phyloP scores from a whole-genome alignment of 306 rosid species.

The Inga oerstediana region DNA sequence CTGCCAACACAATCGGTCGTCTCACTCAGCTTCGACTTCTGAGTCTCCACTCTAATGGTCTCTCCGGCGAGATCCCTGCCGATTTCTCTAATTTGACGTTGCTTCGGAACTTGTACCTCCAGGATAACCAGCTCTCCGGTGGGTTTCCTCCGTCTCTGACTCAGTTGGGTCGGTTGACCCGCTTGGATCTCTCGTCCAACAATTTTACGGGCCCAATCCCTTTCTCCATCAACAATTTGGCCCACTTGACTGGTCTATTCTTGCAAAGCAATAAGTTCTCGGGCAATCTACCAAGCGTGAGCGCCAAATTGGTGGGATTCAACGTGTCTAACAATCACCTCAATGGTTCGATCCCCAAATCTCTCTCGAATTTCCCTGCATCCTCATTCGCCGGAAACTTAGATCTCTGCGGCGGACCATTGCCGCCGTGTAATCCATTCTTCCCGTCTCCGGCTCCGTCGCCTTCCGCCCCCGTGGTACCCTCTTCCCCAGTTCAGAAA shows the following conservation, averaged over 20 bases:
- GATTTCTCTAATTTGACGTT: constrained; percentile 75
- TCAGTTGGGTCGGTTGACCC: constrained; percentile 54
- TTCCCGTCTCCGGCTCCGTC: constrained; percentile 81
- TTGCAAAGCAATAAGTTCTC: constrained; percentile 70
- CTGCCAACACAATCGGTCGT: constrained; percentile 65
- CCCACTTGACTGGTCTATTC: constrained; percentile 67
- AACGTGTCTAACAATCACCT: constrained; percentile 70
- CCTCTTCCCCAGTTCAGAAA: constrained; percentile 31
- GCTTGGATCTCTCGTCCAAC: constrained; percentile 83
- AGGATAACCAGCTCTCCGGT: constrained; percentile 61
- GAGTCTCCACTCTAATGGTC: constrained; percentile 84
- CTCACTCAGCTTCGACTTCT: constrained; percentile 66
- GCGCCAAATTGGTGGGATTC: constrained; percentile 34
- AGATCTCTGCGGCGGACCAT: constrained; percentile 81
- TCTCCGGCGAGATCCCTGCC: constrained; percentile 68
- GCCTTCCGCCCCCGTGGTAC: constrained; percentile 34
- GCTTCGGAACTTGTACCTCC: constrained; percentile 76
- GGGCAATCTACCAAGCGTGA: constrained; percentile 62
- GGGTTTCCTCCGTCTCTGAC: constrained; percentile 58
- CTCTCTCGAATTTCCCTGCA: constrained; percentile 45
- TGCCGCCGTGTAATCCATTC: constrained; percentile 66
- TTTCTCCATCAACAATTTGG: constrained; percentile 68
- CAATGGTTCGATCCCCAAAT: constrained; percentile 83
- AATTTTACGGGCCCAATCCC: constrained; percentile 77
- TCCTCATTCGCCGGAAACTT: constrained; percentile 75